These are phyloP conservation scores for Sphaerosporella brunnea DNA, from an alignment of 495 filamentous ascomycete genomes.

Conservation along the genomic window DNA sequence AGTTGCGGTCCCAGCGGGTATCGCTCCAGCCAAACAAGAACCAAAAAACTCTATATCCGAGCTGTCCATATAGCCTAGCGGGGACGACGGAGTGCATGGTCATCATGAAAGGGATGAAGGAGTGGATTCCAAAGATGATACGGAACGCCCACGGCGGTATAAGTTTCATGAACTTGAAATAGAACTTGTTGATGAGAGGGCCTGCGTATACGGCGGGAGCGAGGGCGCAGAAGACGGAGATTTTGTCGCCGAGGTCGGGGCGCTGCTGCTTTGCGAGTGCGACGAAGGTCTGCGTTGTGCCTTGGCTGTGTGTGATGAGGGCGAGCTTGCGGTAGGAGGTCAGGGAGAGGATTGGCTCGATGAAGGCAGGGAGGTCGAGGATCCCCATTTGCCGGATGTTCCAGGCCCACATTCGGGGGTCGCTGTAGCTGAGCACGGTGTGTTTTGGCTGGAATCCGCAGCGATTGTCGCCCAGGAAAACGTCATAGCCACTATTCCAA, in stretches of 20 bases:
- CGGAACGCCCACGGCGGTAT: conserved; percentile 63
- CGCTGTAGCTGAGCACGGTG: conserved; percentile 44
- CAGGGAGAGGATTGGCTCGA: conserved; percentile 62
- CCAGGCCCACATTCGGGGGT: conserved; percentile 96
- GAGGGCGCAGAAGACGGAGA: conserved; percentile 84
- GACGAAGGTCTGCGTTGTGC: conserved; percentile 77
- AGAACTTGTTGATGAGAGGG: conserved; percentile 65
- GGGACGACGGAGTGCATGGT: conserved; percentile 51
- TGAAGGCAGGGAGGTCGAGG: conserved; percentile 75
- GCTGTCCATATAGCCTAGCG: conserved; percentile 52
- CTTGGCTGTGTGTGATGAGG: conserved; percentile 76
- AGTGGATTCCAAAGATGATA: conserved; percentile 76
- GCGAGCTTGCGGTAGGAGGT: conserved; percentile 73
- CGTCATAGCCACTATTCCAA: conserved; percentile 74
- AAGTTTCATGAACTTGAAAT: conserved; percentile 80
- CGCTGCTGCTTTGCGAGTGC: conserved; percentile 84
- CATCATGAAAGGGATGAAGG: conserved; percentile 95
- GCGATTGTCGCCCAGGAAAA: conserved; percentile 91
- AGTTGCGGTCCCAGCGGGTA: conserved; percentile 60
- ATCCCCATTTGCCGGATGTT: conserved; percentile 90
- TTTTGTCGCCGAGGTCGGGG: conserved; percentile 64
- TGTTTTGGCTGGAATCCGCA: conserved; percentile 74
- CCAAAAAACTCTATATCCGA: conserved; percentile 80
- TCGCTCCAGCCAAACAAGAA: conserved; percentile 89
- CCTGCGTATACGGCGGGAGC: conserved; percentile 87